phyloP scores from a whole-genome alignment of 1,139 yeast genomes.

The Kluyveromyces sp. region DNA sequence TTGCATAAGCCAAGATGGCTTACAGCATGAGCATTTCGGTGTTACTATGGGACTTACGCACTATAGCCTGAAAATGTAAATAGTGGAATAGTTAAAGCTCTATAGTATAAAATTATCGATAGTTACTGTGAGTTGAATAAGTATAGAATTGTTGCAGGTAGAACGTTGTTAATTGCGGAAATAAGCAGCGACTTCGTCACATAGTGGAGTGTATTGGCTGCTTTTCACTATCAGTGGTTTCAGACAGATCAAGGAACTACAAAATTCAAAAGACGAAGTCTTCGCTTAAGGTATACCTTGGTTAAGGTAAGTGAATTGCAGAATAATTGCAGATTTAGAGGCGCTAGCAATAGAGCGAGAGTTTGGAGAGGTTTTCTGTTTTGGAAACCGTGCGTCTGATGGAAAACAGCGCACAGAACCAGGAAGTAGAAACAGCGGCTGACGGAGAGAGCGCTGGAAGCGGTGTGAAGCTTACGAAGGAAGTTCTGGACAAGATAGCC shows the following conservation, averaged over 20 bases:
- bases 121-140: too few species aligned
- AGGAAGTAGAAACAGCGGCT: not conserved
- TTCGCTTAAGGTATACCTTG: too few species aligned
- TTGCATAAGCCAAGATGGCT: too few species aligned
- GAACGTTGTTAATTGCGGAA: too few species aligned
- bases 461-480: constrained; percentile 3
- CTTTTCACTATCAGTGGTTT: too few species aligned
- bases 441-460: constrained; percentile 12
- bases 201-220: too few species aligned
- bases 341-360: not conserved
- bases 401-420: not conserved
- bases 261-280: too few species aligned
- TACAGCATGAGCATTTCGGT: not conserved
- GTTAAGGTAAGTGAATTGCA: too few species aligned
- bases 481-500: not conserved
- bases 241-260: too few species aligned
- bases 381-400: not conserved
- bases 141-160: too few species aligned
- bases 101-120: not conserved
- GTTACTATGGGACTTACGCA: not conserved
- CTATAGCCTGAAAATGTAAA: not conserved
- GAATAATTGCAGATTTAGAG: not conserved
- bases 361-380: not conserved
- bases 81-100: not conserved
- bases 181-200: too few species aligned